A percentile compares a stretch with the other conserved stretches of the same genome.
phyloP scores from a whole-genome alignment of 2,329 filamentous ascomycete species.

The Penicillium sp. region DNA sequence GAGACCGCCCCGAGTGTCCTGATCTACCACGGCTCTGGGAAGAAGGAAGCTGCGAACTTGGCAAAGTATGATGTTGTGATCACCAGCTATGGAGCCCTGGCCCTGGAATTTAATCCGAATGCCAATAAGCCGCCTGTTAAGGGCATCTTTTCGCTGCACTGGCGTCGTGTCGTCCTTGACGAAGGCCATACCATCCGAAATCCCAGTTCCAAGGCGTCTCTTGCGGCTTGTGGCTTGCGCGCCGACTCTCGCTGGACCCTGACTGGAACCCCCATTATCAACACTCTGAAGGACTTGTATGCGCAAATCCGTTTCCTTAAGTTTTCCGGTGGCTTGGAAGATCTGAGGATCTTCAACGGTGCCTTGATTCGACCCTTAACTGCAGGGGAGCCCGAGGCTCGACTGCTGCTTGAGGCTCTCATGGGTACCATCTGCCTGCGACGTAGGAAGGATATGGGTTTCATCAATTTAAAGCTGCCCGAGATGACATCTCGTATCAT shows the following conservation, averaged over 20 bases:
- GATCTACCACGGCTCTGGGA: constrained; percentile 68
- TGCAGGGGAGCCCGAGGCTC: constrained; percentile 56
- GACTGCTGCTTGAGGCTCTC: constrained; percentile 67
- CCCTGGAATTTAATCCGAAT: constrained; percentile 59
- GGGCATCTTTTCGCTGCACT: constrained; percentile 63
- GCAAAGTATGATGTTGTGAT: constrained; percentile 71
- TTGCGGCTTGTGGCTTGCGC: constrained; percentile 64
- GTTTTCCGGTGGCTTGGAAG: constrained; percentile 72
- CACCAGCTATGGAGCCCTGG: constrained; percentile 78
- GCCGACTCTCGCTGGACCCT: constrained; percentile 76
- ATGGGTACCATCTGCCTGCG: constrained; percentile 80
- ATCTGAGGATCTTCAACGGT: constrained; percentile 69
- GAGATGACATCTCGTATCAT: constrained; percentile 75
- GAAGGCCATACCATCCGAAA: constrained; percentile 84
- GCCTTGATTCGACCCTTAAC: constrained; percentile 68
- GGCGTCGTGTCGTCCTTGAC: constrained; percentile 77
- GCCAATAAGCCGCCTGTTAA: constrained; percentile 46
- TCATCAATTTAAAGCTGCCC: constrained; percentile 77
- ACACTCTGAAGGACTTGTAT: constrained; percentile 76
- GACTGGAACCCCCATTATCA: constrained; percentile 80
- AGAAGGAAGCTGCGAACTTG: constrained; percentile 60
- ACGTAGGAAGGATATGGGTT: constrained; percentile 82
- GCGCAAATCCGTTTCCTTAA: constrained; percentile 75
- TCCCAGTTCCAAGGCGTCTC: constrained; percentile 66
- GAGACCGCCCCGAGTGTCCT: constrained; percentile 65